phyloP scores from a whole-genome alignment of 2,329 filamentous ascomycete species.

The Didymella keratinophila region DNA sequence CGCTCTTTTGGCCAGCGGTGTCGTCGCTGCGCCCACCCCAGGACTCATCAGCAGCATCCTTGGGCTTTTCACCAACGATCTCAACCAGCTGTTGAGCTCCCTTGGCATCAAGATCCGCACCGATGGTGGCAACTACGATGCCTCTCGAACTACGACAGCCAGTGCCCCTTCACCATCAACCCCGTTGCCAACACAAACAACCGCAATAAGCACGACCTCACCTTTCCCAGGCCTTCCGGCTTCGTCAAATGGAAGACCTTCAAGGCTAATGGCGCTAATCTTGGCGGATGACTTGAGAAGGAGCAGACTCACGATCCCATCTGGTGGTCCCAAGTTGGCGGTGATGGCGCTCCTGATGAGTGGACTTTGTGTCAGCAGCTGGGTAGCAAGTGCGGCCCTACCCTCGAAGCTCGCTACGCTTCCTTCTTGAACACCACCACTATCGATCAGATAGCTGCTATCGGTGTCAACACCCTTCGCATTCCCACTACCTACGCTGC shows the following conservation, averaged over 20 bases:
- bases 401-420: constrained; percentile 40
- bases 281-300: constrained; percentile 46
- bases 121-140: constrained; percentile 5
- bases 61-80: constrained; percentile 11
- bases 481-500: constrained; percentile 50
- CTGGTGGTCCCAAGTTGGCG: constrained; percentile 33
- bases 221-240: constrained; percentile 8
- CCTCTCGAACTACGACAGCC: constrained; percentile 5
- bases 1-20: constrained; percentile 7
- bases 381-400: constrained; percentile 36
- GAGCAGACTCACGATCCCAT: constrained; percentile 36
- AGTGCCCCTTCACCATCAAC: constrained; percentile 12
- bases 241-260: constrained; percentile 26
- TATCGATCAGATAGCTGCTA: constrained; percentile 44
- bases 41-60: constrained; percentile 16
- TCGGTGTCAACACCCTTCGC: constrained; percentile 44
- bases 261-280: constrained; percentile 30
- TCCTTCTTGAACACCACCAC: constrained; percentile 37
- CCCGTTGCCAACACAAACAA: not conserved
- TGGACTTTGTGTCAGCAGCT: constrained; percentile 45
- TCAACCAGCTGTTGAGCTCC: constrained; percentile 11
- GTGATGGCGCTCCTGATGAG: constrained; percentile 39
- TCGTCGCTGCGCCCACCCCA: constrained; percentile 13
- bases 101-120: constrained; percentile 12
- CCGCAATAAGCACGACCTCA: constrained; percentile 7